These are phyloP conservation scores for Chrysochromulina parva DNA, from an alignment of 78 protist genomes.

Conservation along the genomic window DNA sequence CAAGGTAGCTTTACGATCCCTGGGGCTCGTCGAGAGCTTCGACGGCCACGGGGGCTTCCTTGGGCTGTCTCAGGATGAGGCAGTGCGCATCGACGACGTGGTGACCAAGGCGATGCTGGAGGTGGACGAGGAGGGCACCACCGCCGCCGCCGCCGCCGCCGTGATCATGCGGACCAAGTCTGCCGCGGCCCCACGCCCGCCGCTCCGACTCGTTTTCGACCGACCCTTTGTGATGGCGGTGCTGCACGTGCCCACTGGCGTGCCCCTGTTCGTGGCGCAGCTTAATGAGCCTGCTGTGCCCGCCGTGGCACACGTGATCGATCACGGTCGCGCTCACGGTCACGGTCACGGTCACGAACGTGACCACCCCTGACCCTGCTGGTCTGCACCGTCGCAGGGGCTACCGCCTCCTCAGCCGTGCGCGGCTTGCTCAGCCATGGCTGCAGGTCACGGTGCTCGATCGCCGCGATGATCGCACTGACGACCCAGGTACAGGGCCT, in stretches of 20 bases:
- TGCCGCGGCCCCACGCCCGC: neutral
- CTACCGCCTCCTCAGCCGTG: no score
- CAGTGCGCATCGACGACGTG: neutral
- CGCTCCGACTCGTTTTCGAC: neutral
- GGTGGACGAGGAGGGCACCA: slow-evolving; percentile 5
- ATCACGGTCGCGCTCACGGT: no score
- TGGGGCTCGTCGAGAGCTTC: neutral
- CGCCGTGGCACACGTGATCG: no score
- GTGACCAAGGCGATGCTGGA: neutral
- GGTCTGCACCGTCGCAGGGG: no score
- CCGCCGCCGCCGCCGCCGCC: neutral
- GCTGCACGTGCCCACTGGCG: neutral
- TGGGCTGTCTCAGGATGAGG: neutral
- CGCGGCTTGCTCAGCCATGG: no score
- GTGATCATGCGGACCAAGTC: neutral
- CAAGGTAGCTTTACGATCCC: neutral
- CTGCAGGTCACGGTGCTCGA: no score
- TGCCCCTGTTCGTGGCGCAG: neutral
- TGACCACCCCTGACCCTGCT: no score
- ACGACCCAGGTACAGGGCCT: no score
- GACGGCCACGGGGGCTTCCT: neutral
- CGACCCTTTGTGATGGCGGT: neutral
- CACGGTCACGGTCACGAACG: no score
- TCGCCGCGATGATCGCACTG: no score
- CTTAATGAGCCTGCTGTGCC: no score